Base-by-base conservation (phyloP, 1,284 basidiomycete genomes). In the Ceratobasidium sp. region DNA sequence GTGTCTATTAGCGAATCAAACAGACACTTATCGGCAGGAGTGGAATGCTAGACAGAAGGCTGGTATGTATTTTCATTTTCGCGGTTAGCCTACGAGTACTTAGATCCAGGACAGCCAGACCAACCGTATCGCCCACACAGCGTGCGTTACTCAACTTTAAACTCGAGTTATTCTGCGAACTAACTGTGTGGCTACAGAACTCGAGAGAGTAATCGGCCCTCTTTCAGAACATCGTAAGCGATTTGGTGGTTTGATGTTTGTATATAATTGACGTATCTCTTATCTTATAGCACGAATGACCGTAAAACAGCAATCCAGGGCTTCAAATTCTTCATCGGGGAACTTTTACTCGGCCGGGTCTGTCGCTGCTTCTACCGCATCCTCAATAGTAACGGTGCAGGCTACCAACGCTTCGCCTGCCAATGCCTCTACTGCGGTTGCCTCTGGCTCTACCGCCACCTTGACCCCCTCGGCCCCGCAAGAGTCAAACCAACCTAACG, bases 1-100 rank as follows among this genome's bases (percentile, higher is more conserved):
- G 34, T 54, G n/a, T 22, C 39, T 14, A 13, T 34, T 58, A 51
- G 66, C 66, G 9, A 69, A 69, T 46, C 51, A 56, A 34, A 69
- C 49, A 22, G 66, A 69, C 19, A 37, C 11, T 2, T 43, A 43
- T 27, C 34, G 14, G 22, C 31, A 19, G 34, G 53, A 69, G 19
- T 41, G 53, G 48, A 22, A 37, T 6, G 34, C 16, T 13, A 66
- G 64, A n/a, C 11, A 27, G 59, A 41, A 37, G 27, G 34, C 34
- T 34, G 37, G 59, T 62, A 6, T 22, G 59, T 46, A 14, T 62
- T 19, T 27, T 39, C 1, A 11, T 22, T 34, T 34, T 39, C 24
- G n/a, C 9, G 58, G 3, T 41, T 31, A 61, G 19, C 37, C 16
- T 31, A 29, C 9, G 7, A 24, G 13, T 13, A 27, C 13, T 63